Conservation (phyloP, 1,284 basidiomycete genomes). For the Fomitopsis schrenkii region DNA sequence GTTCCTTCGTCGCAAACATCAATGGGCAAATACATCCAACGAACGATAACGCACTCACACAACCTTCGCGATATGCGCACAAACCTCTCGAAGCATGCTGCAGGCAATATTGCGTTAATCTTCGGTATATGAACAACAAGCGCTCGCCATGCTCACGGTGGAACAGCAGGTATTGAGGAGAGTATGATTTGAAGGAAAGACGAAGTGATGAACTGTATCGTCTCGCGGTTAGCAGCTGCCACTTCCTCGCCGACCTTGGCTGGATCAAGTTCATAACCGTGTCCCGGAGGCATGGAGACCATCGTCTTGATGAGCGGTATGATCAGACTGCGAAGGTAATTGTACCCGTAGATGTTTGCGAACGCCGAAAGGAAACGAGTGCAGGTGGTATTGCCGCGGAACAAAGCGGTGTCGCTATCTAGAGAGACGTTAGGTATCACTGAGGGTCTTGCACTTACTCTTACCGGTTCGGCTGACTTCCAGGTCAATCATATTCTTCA, state of each 20-base stretch:
- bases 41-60: conserved; percentile 54
- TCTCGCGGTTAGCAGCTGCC: conserved; percentile 64
- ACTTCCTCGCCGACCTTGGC: conserved; percentile 58
- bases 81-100: conserved; percentile 87
- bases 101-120: neutral
- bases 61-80: conserved; percentile 76
- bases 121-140: neutral
- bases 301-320: conserved; percentile 75
- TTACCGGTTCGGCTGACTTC: conserved; percentile 78
- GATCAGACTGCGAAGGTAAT: conserved; percentile 78
- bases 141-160: conserved; percentile 53
- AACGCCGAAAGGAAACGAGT: conserved; percentile 83
- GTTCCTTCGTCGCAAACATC: conserved; percentile 30
- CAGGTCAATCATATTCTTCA: conserved; percentile 82
- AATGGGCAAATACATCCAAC: neutral
- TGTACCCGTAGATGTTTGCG: conserved; percentile 84
- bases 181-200: conserved; percentile 77
- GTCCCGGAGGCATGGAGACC: conserved; percentile 66
- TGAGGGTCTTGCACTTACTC: conserved; percentile 5
- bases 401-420: conserved; percentile 75
- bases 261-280: conserved; percentile 80
- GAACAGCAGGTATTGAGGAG: conserved; percentile 67
- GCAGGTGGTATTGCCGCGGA: conserved; percentile 84
- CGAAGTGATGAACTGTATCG: conserved; percentile 71
- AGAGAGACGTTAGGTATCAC: neutral